These are phyloP conservation scores for Salvia hispanica DNA, from an alignment of 257 asterid species.

Conservation along the genomic window DNA sequence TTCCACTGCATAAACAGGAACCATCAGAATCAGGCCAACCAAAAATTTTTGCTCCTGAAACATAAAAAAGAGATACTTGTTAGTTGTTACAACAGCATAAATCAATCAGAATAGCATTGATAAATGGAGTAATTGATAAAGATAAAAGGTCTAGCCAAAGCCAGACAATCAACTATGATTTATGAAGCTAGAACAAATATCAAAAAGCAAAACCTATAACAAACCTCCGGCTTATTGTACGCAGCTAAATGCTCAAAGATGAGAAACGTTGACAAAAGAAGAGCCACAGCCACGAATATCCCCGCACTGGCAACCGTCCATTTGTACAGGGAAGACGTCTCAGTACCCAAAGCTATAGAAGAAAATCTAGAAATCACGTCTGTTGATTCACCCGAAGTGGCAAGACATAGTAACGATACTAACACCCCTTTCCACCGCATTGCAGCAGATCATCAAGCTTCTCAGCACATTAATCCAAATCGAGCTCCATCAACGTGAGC, in stretches of 20 bases:
- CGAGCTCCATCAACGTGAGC: slow-evolving; percentile 23
- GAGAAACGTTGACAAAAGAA: slow-evolving; percentile 76
- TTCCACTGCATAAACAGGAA: slow-evolving; percentile 97
- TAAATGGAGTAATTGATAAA: slow-evolving; percentile 10
- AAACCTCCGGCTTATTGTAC: slow-evolving; percentile 91
- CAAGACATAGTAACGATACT: slow-evolving; percentile 41
- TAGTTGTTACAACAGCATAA: too few relatives aligned
- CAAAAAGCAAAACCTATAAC: slow-evolving; percentile 26
- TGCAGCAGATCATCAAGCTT: slow-evolving; percentile 38
- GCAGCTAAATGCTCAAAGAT: slow-evolving; percentile 91
- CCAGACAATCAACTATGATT: background rate
- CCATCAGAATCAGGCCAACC: slow-evolving; percentile 92
- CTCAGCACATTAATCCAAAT: slow-evolving; percentile 29
- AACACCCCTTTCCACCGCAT: slow-evolving; percentile 73
- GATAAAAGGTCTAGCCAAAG: background rate
- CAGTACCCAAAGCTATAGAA: slow-evolving; percentile 40
- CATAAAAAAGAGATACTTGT: too few relatives aligned
- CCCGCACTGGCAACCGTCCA: slow-evolving; percentile 84
- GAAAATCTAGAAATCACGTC: slow-evolving; percentile 51
- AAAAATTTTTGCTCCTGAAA: slow-evolving; percentile 97
- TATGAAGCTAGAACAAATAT: background rate
- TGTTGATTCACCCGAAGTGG: slow-evolving; percentile 57
- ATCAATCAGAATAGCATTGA: background rate
- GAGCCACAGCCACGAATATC: slow-evolving; percentile 75
- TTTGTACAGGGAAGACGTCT: slow-evolving; percentile 56